phyloP scores from a whole-genome alignment of 2,329 filamentous ascomycete species.

The Botryotinia convoluta region DNA sequence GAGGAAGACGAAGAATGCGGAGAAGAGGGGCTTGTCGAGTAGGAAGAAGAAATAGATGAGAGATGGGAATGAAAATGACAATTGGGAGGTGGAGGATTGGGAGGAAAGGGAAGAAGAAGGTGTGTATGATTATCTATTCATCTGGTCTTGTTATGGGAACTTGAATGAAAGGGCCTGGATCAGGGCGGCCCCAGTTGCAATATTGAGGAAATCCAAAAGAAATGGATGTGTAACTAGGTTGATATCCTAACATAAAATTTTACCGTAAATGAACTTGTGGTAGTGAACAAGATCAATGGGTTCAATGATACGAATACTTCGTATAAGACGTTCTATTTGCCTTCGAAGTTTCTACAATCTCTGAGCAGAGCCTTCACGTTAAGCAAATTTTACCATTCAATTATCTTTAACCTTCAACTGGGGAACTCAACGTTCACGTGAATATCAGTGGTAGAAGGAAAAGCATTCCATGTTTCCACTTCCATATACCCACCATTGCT shows the following conservation, averaged over 20 bases:
- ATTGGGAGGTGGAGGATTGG: not conserved
- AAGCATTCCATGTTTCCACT: not conserved
- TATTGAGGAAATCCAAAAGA: not conserved
- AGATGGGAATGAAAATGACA: not conserved
- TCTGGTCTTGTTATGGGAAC: not conserved
- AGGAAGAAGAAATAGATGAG: conserved; percentile 38
- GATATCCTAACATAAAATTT: not conserved
- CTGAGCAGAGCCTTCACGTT: not conserved
- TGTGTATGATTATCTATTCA: conserved; percentile 6
- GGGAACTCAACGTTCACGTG: not conserved
- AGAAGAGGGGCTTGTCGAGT: conserved; percentile 51
- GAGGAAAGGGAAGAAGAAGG: not conserved
- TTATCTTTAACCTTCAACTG: too few species aligned
- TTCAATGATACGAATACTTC: not conserved
- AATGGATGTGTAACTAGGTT: not conserved
- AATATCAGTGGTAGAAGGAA: rapidly evolving
- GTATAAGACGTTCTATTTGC: not conserved
- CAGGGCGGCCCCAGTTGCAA: not conserved
- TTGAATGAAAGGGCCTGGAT: not conserved
- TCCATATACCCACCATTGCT: not conserved
- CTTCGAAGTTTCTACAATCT: not conserved
- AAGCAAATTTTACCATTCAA: too few species aligned
- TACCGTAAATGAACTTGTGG: not conserved
- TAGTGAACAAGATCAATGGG: not conserved
- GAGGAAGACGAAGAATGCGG: conserved; percentile 49